Evolutionary conservation across 129 eudicot genomes (phyloP).

Genomic region (Cynara cardunculus): DNA sequence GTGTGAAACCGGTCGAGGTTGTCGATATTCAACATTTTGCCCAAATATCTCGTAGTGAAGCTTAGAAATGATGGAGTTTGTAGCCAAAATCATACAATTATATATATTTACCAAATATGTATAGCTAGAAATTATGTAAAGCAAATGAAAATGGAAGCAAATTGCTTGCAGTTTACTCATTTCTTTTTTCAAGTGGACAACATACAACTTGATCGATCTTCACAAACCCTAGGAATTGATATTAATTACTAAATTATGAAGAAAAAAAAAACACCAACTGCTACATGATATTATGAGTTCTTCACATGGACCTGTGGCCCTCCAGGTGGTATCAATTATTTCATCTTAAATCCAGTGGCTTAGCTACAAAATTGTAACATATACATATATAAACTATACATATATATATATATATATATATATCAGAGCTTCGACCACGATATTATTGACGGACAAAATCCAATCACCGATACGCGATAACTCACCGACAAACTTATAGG

Average conservation of each 20-base stretch:
- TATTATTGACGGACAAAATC: no score
- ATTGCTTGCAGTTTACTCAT: constrained; percentile 24
- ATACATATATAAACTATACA: no score
- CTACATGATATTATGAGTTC: constrained; percentile 2
- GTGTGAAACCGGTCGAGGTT: no score
- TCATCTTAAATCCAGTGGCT: not conserved
- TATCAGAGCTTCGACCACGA: no score
- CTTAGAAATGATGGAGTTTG: not conserved
- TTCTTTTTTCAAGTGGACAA: constrained; percentile 15
- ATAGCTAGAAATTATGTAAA: not conserved
- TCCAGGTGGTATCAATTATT: not conserved
- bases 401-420: no score
- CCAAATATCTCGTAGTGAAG: not conserved
- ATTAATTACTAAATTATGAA: not conserved
- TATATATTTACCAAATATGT: no score
- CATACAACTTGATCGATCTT: constrained; percentile 16
- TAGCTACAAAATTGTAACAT: not conserved
- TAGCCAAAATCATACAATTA: not conserved
- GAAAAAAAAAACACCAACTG: not conserved
- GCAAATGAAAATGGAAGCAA: not conserved
- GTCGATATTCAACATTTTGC: no score
- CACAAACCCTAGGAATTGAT: not conserved
- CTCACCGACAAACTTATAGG: no score
- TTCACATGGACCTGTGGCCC: constrained; percentile 12
- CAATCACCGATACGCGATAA: no score